Evolutionary conservation across 2,329 filamentous ascomycete species (phyloP).

Genomic region (Ciborinia camelliae): DNA sequence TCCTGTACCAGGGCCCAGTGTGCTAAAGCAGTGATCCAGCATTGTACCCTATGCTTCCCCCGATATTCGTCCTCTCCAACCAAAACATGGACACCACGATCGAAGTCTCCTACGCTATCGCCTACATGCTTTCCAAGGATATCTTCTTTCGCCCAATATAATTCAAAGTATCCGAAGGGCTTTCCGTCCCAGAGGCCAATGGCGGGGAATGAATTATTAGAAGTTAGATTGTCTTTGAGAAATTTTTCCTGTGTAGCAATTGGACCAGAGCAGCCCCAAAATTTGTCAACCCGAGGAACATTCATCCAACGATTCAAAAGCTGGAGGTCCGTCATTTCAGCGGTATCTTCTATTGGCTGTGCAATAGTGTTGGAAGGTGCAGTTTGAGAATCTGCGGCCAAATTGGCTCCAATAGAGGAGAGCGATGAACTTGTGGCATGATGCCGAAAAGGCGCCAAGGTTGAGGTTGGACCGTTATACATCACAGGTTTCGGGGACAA

Average conservation of each 20-base stretch:
- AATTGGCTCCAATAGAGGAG: conserved; percentile 34
- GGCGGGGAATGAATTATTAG: conserved; percentile 78
- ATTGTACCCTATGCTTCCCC: conserved; percentile 68
- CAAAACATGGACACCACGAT: conserved; percentile 83
- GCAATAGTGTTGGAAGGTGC: conserved; percentile 43
- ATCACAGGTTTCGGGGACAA: conserved; percentile 60
- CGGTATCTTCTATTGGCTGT: conserved; percentile 29
- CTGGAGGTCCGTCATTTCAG: conserved; percentile 53
- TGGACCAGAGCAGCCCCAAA: conserved; percentile 70
- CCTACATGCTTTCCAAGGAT: conserved; percentile 67
- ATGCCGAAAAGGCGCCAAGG: conserved; percentile 29
- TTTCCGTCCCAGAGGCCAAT: conserved; percentile 93
- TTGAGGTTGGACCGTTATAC: conserved; percentile 55
- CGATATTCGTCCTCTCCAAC: conserved; percentile 91
- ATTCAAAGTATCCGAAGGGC: conserved; percentile 94
- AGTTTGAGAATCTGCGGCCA: conserved; percentile 41
- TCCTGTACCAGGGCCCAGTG: conserved; percentile 81
- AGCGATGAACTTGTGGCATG: conserved; percentile 31
- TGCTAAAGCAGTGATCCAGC: conserved; percentile 83
- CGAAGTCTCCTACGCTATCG: conserved; percentile 70
- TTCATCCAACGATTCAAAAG: conserved; percentile 87
- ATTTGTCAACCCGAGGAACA: conserved; percentile 74
- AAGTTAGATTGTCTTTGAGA: conserved; percentile 60
- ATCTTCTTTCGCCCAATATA: conserved; percentile 98
- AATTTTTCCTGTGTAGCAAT: conserved; percentile 61